A percentile compares a stretch with the other conserved stretches of the same genome.
Evolutionary conservation across 2,329 filamentous ascomycete genomes (phyloP).

Genomic region (Trichophyton schoenleinii): DNA sequence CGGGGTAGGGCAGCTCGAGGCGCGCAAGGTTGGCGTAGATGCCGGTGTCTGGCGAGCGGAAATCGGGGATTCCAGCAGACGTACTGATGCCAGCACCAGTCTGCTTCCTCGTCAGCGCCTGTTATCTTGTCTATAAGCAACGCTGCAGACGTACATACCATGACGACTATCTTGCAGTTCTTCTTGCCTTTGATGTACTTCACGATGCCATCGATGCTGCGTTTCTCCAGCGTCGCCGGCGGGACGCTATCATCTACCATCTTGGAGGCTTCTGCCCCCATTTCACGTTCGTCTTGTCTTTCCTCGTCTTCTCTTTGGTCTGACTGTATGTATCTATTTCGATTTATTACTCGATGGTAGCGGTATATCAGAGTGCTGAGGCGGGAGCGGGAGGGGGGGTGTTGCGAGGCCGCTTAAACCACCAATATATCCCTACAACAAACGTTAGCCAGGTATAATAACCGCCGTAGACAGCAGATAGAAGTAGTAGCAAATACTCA

Average conservation of each 20-base stretch:
- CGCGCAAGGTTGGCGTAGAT: constrained; percentile 84
- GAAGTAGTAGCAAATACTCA: no score
- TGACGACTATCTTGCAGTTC: constrained; percentile 62
- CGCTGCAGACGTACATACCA: constrained; percentile 38
- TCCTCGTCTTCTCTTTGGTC: no score
- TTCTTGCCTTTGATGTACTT: constrained; percentile 61
- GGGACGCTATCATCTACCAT: constrained; percentile 51
- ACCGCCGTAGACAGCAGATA: no score
- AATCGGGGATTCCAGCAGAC: constrained; percentile 68
- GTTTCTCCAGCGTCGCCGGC: constrained; percentile 53
- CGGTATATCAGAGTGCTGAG: no score
- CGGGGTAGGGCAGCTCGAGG: constrained; percentile 73
- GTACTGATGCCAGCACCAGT: constrained; percentile 69
- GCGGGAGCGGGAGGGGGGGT: no score
- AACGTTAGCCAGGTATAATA: no score
- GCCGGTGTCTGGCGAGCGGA: constrained; percentile 82
- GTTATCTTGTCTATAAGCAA: neutral
- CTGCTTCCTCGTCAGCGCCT: constrained; percentile 21
- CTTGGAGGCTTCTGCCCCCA: constrained; percentile 76
- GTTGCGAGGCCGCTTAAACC: no score
- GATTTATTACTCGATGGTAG: neutral
- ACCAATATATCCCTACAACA: no score
- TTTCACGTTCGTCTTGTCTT: constrained; percentile 25
- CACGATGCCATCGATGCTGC: constrained; percentile 64
- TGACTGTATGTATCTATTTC: neutral